Conservation (phyloP, 352 stramenopile genomes). For the Phytopythium chamaehyphon region DNA sequence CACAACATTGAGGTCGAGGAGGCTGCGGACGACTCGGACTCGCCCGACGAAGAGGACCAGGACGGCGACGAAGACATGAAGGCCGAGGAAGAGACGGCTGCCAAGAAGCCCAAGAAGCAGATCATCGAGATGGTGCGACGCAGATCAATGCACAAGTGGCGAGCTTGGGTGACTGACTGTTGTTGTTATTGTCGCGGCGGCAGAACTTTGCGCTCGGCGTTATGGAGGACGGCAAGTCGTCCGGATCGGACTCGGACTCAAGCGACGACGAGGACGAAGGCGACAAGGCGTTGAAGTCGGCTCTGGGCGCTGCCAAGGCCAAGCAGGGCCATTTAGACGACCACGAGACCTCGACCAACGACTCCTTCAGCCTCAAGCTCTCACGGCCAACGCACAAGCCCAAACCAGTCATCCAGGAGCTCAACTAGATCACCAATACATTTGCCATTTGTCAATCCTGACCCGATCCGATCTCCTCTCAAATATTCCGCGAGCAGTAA, state of each 20-base stretch:
- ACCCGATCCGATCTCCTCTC: too few species aligned
- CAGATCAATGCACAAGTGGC: neutral
- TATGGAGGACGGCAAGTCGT: conserved; percentile 42
- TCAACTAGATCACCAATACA: conserved; percentile 33
- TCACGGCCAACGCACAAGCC: conserved; percentile 33
- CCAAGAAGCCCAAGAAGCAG: conserved; percentile 10
- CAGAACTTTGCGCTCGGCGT: conserved; percentile 77
- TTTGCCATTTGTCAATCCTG: too few species aligned
- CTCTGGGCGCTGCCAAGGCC: conserved; percentile 12
- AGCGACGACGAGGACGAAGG: conserved; percentile 15
- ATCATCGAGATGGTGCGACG: conserved; percentile 69
- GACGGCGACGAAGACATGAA: conserved; percentile 4
- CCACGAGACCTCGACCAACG: neutral
- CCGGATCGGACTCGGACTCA: conserved; percentile 15
- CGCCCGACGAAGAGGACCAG: conserved; percentile 16
- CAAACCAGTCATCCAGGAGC: conserved; percentile 67
- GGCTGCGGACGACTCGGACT: neutral
- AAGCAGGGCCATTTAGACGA: neutral
- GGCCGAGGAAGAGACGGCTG: too few species aligned
- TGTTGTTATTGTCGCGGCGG: neutral
- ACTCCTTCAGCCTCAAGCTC: conserved; percentile 30
- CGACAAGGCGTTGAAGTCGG: conserved; percentile 23
- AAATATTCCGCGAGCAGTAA: too few species aligned
- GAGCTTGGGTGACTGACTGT: neutral
- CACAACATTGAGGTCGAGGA: conserved; percentile 74